These are phyloP conservation scores for Diaporthe ampelina DNA, from an alignment of 2,329 filamentous ascomycete species.

Conservation along the genomic window DNA sequence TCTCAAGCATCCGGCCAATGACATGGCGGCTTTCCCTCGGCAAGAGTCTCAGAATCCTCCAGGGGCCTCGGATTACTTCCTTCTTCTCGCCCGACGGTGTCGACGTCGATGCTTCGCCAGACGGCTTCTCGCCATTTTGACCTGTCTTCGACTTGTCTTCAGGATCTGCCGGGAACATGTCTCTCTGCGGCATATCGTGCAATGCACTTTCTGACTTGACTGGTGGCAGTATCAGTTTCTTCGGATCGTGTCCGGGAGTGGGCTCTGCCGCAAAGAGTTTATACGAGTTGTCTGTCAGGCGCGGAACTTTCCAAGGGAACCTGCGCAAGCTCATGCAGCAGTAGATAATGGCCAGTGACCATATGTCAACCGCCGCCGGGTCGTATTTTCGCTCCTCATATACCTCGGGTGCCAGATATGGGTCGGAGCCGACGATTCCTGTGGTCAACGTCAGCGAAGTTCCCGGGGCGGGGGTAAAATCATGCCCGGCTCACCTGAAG, in stretches of 20 bases:
- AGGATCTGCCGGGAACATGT: constrained; percentile 55
- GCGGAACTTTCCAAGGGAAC: constrained; percentile 97
- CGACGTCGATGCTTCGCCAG: constrained; percentile 43
- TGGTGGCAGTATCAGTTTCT: constrained; percentile 63
- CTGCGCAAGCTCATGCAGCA: constrained; percentile 97
- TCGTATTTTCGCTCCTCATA: constrained; percentile 96
- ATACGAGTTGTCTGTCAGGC: constrained; percentile 92
- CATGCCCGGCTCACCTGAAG: constrained; percentile 74
- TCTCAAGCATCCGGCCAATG: constrained; percentile 91
- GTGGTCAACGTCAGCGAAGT: constrained; percentile 38
- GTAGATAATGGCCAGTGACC: constrained; percentile 98
- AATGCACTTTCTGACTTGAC: constrained; percentile 61
- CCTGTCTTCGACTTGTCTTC: constrained; percentile 39
- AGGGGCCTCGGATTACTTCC: constrained; percentile 91
- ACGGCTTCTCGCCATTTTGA: constrained; percentile 44
- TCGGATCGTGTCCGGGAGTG: constrained; percentile 78
- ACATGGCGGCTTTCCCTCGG: constrained; percentile 92
- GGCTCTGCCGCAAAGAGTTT: constrained; percentile 91
- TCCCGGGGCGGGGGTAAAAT: not conserved
- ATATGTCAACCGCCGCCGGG: constrained; percentile 93
- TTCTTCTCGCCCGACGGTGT: constrained; percentile 65
- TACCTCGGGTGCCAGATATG: constrained; percentile 96
- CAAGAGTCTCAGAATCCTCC: constrained; percentile 87
- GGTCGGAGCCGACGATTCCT: constrained; percentile 86
- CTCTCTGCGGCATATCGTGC: constrained; percentile 55